phyloP scores from a whole-genome alignment of 805 yeast species.

The Jamesozyma piceae region DNA sequence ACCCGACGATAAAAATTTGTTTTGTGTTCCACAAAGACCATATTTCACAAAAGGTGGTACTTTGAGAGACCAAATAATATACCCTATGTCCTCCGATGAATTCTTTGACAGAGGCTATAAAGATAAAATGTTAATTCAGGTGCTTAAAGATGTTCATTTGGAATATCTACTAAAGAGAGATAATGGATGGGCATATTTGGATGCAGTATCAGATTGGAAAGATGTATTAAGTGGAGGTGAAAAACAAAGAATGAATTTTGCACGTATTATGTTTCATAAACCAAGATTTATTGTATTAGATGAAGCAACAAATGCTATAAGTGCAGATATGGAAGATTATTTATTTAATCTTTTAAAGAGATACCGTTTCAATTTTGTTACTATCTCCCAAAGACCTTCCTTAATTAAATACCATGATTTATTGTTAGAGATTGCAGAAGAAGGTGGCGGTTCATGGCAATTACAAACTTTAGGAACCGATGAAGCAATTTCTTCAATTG shows the following conservation, averaged over 20 bases:
- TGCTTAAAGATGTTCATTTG: constrained; percentile 65
- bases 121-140: constrained; percentile 59
- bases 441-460: constrained; percentile 47
- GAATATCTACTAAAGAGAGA: constrained; percentile 69
- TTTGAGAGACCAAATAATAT: constrained; percentile 82
- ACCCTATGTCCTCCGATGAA: constrained; percentile 70
- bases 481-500: constrained; percentile 57
- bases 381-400: constrained; percentile 76
- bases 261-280: constrained; percentile 69
- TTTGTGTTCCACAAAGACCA: constrained; percentile 78
- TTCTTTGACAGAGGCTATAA: constrained; percentile 63
- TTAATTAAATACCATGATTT: constrained; percentile 78
- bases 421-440: constrained; percentile 56
- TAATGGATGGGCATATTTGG: constrained; percentile 38
- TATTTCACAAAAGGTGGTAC: constrained; percentile 72
- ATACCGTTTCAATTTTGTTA: constrained; percentile 65
- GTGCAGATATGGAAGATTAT: constrained; percentile 81
- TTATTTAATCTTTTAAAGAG: constrained; percentile 65
- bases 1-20: constrained; percentile 60
- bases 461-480: constrained; percentile 58
- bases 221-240: constrained; percentile 96
- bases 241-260: constrained; percentile 82
- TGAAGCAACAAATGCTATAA: constrained; percentile 90
- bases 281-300: constrained; percentile 80
- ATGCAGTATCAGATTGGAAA: constrained; percentile 61